Base-by-base conservation (phyloP, 495 filamentous ascomycete species). In the Aspergillus kassunensis region DNA sequence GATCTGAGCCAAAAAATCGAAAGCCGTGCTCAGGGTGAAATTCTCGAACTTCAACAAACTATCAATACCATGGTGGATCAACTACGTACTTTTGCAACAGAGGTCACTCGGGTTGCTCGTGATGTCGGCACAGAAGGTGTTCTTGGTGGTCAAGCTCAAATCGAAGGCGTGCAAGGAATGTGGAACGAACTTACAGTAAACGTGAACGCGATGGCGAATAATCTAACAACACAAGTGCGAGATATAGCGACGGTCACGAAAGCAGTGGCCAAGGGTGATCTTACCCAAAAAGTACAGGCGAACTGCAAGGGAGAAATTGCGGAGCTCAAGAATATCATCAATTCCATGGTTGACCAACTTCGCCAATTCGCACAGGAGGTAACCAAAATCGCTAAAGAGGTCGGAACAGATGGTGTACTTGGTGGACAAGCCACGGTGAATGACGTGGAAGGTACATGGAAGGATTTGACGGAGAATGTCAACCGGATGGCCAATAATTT, bases 51-150 rank as follows among this genome's bases (percentile, higher is more conserved):
- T 19, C 95, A 98, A 67, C 89, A 96, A 64, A 98, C 93, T 0
- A 97, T 98, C 59, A 98, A 98, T 61, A 95, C 88, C 67, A 98
- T 98, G 93, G 95, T 99, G 63, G 92, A 96, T 60, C 93, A 99
- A 72, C 77, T 99, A 42, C 85, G 91, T 50, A 96, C 91, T 10
- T 99, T 99, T 72, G 93, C 93, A 36, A 92, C 90, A 13, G 92
- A 99, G 75, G 93, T 99, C 51, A 97, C 91, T 12, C 86, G 90
- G 56, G 95, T 99, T 10, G 91, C 95, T 47, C 83, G 92, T 67
- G 95, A 97, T 72, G 95, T 97, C 66, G 93, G 93, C 44, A 96
- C 91, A 20, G 92, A 97, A 73, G 93, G 93, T 77, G 90, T 96
- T 39, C 82, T 99, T 15, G 93, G 93, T 56, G 93, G 95, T 23